phyloP scores from a whole-genome alignment of 164 flowering plant genomes.

The Protea cynaroides region DNA sequence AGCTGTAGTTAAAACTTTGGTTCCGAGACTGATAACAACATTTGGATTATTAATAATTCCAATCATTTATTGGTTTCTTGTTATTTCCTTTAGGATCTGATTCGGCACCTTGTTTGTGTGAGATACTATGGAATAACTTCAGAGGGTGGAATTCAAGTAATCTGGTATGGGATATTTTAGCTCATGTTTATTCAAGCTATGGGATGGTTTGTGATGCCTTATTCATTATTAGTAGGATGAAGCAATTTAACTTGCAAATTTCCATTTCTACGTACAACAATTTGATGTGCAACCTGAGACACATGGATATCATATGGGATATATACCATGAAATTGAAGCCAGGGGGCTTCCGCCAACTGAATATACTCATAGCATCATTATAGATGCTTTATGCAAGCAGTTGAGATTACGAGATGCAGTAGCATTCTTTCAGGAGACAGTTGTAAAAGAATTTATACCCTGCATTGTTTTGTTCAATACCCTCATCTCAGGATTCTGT shows the following conservation, averaged over 20 bases:
- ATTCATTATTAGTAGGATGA: slow-evolving; percentile 57
- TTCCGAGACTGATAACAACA: not conserved
- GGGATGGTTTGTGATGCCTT: slow-evolving; percentile 63
- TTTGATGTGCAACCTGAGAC: slow-evolving; percentile 54
- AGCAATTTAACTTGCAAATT: slow-evolving; percentile 31
- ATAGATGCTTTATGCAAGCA: slow-evolving; percentile 66
- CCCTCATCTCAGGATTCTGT: slow-evolving; percentile 58
- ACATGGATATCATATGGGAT: slow-evolving; percentile 29
- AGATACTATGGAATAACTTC: slow-evolving; percentile 40
- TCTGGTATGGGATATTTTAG: slow-evolving; percentile 66
- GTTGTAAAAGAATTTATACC: slow-evolving; percentile 27
- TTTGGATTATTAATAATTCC: not conserved
- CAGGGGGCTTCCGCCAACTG: slow-evolving; percentile 26
- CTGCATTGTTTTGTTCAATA: slow-evolving; percentile 48
- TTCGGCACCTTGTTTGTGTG: slow-evolving; percentile 55
- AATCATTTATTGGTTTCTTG: not conserved
- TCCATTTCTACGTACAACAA: slow-evolving; percentile 55
- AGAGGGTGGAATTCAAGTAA: slow-evolving; percentile 34
- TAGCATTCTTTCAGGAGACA: slow-evolving; percentile 29
- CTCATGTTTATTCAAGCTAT: slow-evolving; percentile 44
- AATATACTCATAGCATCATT: slow-evolving; percentile 42
- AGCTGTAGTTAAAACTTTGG: not conserved
- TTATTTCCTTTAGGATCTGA: slow-evolving; percentile 47
- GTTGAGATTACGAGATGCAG: slow-evolving; percentile 48
- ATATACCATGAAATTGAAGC: slow-evolving; percentile 32